Evolutionary conservation across 2,329 filamentous ascomycete genomes (phyloP).

Genomic region (Aspergillus sp.): DNA sequence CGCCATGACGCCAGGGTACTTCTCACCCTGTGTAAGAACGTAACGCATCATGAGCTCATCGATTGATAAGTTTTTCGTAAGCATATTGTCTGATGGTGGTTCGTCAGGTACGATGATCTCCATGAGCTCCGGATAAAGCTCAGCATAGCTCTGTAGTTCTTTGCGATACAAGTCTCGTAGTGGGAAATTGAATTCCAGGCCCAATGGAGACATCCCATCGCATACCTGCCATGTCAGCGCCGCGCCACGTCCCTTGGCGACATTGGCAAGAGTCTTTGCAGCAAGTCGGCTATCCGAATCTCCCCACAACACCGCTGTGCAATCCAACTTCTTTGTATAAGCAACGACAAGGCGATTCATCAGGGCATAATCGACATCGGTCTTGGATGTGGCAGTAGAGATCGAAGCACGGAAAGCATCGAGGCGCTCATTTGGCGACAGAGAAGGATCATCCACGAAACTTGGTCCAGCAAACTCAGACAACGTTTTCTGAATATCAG

Average conservation of each 20-base stretch:
- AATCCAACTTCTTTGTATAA: constrained; percentile 55
- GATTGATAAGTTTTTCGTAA: constrained; percentile 66
- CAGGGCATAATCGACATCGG: constrained; percentile 69
- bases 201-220: constrained; percentile 63
- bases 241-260: constrained; percentile 85
- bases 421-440: constrained; percentile 45
- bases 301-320: constrained; percentile 72
- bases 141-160: constrained; percentile 67
- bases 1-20: constrained; percentile 85
- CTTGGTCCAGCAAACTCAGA: constrained; percentile 21
- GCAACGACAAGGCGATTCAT: constrained; percentile 66
- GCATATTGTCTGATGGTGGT: constrained; percentile 28
- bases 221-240: constrained; percentile 75
- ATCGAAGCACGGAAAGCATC: constrained; percentile 55
- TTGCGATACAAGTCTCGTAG: constrained; percentile 78
- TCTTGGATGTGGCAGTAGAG: constrained; percentile 67
- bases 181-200: constrained; percentile 67
- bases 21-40: constrained; percentile 77
- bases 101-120: constrained; percentile 43
- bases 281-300: constrained; percentile 85
- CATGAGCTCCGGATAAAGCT: constrained; percentile 48
- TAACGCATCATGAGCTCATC: constrained; percentile 87
- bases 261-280: constrained; percentile 77
- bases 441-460: constrained; percentile 22
- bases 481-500: constrained; percentile 28